Base-by-base conservation (phyloP, 495 filamentous ascomycete genomes). In the Aspergillus haitiensis region DNA sequence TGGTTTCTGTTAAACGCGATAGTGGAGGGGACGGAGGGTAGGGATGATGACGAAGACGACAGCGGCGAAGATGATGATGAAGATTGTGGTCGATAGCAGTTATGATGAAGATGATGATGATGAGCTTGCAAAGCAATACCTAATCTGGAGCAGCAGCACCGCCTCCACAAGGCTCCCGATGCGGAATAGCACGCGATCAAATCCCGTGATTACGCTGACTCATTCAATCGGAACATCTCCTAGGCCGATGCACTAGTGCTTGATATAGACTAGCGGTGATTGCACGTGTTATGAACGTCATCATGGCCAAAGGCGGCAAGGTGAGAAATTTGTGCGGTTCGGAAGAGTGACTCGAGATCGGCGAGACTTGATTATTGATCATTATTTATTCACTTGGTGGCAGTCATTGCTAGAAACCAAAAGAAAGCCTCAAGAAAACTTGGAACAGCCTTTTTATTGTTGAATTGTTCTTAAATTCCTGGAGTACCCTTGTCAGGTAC, bases 291-390 rank as follows among this genome's bases (percentile, higher is more conserved):
- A 7, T 21, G 13, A 54, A 60, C 62, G 62, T 64, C 62, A 64
- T 64, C 27, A 2, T 46, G 11, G 49, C 54, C 45, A 9, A 66
- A 67, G 67, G 65, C 58, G 64, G 59, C 64, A 65, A 58, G 59
- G 48, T 46, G 50, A 58, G 56, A 39, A 58, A 52, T 64, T 62
- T 64, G 65, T 42, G 62, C 55, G 64, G 46, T 46, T 46, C 42
- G 42, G 42, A 46, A 16, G 42, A 46, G 15, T 15, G 42, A 15
- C 4, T n/a, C 13, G 34, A 12, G 48, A 67, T 70, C 63, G 63
- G 61, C 55, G 53, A 56, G 15, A 56, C 13, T 49, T 61, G 57
- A 60, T 64, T 61, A 64, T 56, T 52, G 50, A 64, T 48, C 39
- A 51, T 55, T 36, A 32, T 32, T 34, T 54, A 59, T 31, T 15